Evolutionary conservation across 148 eudicot genomes (phyloP), one percentile per base, ranked within the genome.

Genomic region (Mesembryanthemum crystallinum): DNA sequence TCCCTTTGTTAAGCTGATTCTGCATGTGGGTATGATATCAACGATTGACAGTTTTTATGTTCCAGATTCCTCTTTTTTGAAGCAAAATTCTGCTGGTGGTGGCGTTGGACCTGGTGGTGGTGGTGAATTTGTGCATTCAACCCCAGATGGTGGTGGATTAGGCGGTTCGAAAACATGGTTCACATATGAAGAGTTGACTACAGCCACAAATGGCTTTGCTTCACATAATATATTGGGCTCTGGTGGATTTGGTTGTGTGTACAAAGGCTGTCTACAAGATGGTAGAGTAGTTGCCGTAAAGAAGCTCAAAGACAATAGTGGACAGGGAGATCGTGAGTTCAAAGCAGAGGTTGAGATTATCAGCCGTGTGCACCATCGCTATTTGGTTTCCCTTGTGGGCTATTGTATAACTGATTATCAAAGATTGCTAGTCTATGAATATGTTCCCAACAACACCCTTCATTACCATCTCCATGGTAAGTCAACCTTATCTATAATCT

Each of bases 311-410:
- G 87, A 79, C 78, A 91, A 87, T 55, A 89, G 97, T 75, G 96
- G 98, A 81, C 98, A 95, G 64, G 97, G 98, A 45, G 98, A 92
- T 76, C 96, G 97, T 13, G 98, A 95, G 69, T 95, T 95, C 67
- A 85, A 86, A 76, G 98, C 98, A 33, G 98, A 95, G 87, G 98
- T 95, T 74, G 98, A 92, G 78, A 95, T 92, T 76, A 92, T 95
- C 80, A 92, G 97, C 79, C 85, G 97, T 71, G 91, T 95, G 23
- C 98, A 95, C 74, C 98, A 95, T 78, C 93, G 96, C 61, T 85
- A 95, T 87, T 83, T 95, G 87, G 98, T 95, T 72, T 82, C 96
- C 25, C 94, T 95, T 77, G 98, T 92, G 57, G 98, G 98, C 65
- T 95, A 95, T 83, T 95, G 98, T 83, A 90, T 92, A 52, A 81